phyloP scores from a whole-genome alignment of 108 stramenopile species.

The Pseudonitzschia pungens region DNA sequence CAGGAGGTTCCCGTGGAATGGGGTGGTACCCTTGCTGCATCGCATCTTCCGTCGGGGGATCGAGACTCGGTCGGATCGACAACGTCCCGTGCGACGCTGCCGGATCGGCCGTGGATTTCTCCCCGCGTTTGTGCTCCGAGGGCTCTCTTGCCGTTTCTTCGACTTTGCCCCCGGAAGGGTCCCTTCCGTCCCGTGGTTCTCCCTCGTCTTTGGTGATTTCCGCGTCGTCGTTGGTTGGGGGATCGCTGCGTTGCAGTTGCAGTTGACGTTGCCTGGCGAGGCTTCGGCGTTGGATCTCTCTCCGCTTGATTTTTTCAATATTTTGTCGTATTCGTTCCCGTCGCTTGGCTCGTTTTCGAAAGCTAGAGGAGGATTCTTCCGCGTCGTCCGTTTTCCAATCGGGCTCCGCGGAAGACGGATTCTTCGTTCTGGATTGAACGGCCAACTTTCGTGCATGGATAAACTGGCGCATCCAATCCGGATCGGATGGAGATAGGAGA shows the following conservation, averaged over 20 bases:
- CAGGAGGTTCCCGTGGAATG: not conserved
- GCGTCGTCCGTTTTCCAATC: not conserved
- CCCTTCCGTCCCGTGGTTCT: not conserved
- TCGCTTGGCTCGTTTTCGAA: not conserved
- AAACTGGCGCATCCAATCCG: conserved; percentile 7
- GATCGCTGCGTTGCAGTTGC: not conserved
- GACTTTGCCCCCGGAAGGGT: not conserved
- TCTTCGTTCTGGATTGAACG: not conserved
- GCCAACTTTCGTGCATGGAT: not conserved
- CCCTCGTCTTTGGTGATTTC: not conserved
- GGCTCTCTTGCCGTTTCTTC: not conserved
- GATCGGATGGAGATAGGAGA: not conserved
- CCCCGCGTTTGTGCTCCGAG: not conserved
- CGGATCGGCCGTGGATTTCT: not conserved
- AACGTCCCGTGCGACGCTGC: not conserved
- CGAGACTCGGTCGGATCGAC: not conserved
- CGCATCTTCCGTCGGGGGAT: not conserved
- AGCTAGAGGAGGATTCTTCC: not conserved
- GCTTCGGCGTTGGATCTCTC: not conserved
- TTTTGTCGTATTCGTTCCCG: conserved; percentile 12
- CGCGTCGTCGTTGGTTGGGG: not conserved
- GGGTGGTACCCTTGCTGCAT: not conserved
- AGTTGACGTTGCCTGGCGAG: not conserved
- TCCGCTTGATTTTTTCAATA: not conserved
- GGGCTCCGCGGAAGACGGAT: not conserved